phyloP scores from a whole-genome alignment of 2,329 filamentous ascomycete genomes.

The Colletotrichum truncatum region DNA sequence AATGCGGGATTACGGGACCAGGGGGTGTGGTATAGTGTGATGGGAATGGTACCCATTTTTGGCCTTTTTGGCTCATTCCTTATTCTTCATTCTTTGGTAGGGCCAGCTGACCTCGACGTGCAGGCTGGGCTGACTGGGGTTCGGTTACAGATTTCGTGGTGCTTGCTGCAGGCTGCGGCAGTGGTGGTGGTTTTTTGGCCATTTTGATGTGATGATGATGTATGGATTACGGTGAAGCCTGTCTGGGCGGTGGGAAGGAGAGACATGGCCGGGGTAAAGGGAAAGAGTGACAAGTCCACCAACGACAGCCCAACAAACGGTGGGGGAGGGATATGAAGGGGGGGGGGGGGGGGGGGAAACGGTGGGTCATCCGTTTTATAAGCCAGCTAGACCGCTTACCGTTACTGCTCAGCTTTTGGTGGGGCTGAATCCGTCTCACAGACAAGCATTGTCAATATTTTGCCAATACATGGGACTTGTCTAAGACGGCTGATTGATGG shows the following conservation, averaged over 20 bases:
- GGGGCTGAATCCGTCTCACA: too few species aligned
- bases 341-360: too few species aligned
- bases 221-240: conserved; percentile 13
- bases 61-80: background rate
- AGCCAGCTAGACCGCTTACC: too few species aligned
- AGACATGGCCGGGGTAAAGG: background rate
- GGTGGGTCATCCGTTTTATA: too few species aligned
- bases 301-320: too few species aligned
- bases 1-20: conserved; percentile 2
- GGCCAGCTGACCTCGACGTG: conserved; percentile 24
- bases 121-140: conserved; percentile 15
- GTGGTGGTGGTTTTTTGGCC: background rate
- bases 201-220: conserved; percentile 12
- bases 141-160: background rate
- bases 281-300: too few species aligned
- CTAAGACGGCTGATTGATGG: too few species aligned
- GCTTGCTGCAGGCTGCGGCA: background rate
- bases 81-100: background rate
- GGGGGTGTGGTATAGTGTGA: background rate
- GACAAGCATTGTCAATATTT: too few species aligned
- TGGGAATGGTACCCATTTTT: background rate
- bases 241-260: background rate
- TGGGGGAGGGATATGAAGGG: too few species aligned
- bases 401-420: too few species aligned
- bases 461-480: too few species aligned